A percentile compares a stretch with the other conserved stretches of the same genome.
Conservation (phyloP, 2,329 filamentous ascomycete genomes). For the Trichoderma sp. region DNA sequence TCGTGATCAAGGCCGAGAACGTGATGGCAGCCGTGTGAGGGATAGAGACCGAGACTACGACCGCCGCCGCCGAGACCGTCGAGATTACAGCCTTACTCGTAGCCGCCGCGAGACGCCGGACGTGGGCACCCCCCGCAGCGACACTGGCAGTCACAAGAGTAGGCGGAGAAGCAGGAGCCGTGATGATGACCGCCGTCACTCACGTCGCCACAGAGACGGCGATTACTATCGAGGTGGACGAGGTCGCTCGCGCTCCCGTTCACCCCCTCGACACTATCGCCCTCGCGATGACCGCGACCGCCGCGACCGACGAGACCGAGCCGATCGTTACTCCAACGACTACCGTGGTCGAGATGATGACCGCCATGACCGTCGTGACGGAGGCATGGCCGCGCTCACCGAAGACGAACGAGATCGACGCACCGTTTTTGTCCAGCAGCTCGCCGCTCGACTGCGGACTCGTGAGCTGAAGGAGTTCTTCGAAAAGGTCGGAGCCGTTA, state of each 20-base stretch:
- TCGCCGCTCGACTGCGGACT: conserved; percentile 88
- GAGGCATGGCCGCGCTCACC: conserved; percentile 70
- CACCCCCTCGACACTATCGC: conserved; percentile 63
- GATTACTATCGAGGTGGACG: conserved; percentile 64
- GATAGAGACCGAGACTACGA: conserved; percentile 59
- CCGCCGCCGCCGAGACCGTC: conserved; percentile 52
- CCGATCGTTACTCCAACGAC: conserved; percentile 55
- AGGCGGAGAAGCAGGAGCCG: conserved; percentile 78
- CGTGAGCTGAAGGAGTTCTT: conserved; percentile 95
- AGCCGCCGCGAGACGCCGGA: conserved; percentile 55
- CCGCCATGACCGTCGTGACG: conserved; percentile 50
- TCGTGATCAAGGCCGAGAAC: conserved; percentile 49
- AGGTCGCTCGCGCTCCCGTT: conserved; percentile 69
- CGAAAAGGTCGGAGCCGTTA: conserved; percentile 89
- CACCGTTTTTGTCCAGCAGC: conserved; percentile 97
- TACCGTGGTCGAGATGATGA: conserved; percentile 58
- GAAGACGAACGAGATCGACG: conserved; percentile 96
- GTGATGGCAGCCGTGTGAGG: conserved; percentile 40
- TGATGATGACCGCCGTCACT: conserved; percentile 73
- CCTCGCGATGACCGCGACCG: conserved; percentile 57
- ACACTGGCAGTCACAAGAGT: conserved; percentile 79
- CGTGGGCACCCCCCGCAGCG: conserved; percentile 70
- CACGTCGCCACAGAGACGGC: conserved; percentile 72
- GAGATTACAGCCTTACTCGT: conserved; percentile 58
- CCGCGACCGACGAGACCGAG: conserved; percentile 54